Percentiles rank a stretch among this genome's conserved stretches.
phyloP scores from a whole-genome alignment of 805 yeast genomes.

The Starmera pachycereana region DNA sequence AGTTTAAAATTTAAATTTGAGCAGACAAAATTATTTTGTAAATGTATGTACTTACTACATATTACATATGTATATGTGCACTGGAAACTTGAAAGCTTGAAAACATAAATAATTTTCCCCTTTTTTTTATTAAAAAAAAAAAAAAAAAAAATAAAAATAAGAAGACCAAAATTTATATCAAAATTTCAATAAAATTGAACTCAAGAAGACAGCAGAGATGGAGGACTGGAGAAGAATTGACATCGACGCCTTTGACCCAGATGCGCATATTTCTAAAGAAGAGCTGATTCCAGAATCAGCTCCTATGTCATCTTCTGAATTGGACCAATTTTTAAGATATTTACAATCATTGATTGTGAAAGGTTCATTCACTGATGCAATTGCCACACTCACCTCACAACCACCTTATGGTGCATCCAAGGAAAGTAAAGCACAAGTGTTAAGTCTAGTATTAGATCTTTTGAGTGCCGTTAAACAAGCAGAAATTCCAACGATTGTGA shows the following conservation, averaged over 20 bases:
- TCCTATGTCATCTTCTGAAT: slow-evolving; percentile 40
- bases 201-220: too few species aligned
- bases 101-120: too few species aligned
- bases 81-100: too few species aligned
- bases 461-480: slow-evolving; percentile 56
- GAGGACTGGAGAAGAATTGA: slow-evolving; percentile 90
- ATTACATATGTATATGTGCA: too few species aligned
- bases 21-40: too few species aligned
- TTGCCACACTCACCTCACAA: slow-evolving; percentile 48
- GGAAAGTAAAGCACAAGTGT: slow-evolving; percentile 38
- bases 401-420: slow-evolving; percentile 82
- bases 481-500: slow-evolving; percentile 56
- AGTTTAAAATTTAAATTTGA: too few species aligned
- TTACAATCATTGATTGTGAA: slow-evolving; percentile 54
- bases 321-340: slow-evolving; percentile 43
- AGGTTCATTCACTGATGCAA: slow-evolving; percentile 64
- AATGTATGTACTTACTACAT: too few species aligned
- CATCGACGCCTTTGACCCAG: slow-evolving; percentile 85
- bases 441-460: slow-evolving; percentile 55
- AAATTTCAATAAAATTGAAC: too few species aligned
- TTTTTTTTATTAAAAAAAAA: too few species aligned
- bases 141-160: too few species aligned
- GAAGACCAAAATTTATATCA: too few species aligned
- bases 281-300: slow-evolving; percentile 44
- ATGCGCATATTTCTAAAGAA: slow-evolving; percentile 46